Evolutionary conservation across 371 early-diverging fungal species (phyloP), one percentile per base, ranked within the genome.

Genomic region (Enterospora canceri): DNA sequence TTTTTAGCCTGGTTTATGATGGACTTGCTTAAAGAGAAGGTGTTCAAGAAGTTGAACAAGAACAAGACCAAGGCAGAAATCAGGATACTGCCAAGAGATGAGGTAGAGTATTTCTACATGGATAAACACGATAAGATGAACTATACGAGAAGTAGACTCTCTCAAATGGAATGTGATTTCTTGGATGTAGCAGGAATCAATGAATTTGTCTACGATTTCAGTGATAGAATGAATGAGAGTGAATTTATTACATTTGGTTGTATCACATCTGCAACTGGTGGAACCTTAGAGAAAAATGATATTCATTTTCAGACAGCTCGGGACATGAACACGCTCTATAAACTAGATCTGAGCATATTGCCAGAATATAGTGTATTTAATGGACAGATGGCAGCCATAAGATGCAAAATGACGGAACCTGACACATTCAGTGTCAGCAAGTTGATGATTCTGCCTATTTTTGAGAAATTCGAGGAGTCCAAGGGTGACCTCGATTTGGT

Each of bases 331-430:
- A 59, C 55, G 0, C 23, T 34, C 23, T 34, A 73, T 4, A 70
- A 54, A 34, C 51, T 76, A 12, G 65, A 76, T 50, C 16, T 76
- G 18, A 28, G 35, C 8, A 32, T 55, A 55, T 24, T 67, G 28
- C n/a, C 57, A 19, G 29, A 55, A 32, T 76, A 59, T 53, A 70
- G 67, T 31, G 19, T 76, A 1, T 76, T 73, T 58, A 33, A 72
- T 15, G 73, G 73, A 0, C 73, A 73, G 53, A 28, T 72, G 33
- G 64, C 73, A 24, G 70, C 67, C 2, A n/a, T 76, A 8, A 70
- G 53, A 49, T 72, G 76, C 23, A 67, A 56, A 46, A 76, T 73
- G 46, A 1, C 31, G 46, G 30, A 32, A 0, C 63, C 66, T n/a
- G 57, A 69, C 47, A 62, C 68, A 59, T 51, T 76, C 28, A 56